Evolutionary conservation across 208 protist species (phyloP).

Genomic region (Porcisia hertigi): DNA sequence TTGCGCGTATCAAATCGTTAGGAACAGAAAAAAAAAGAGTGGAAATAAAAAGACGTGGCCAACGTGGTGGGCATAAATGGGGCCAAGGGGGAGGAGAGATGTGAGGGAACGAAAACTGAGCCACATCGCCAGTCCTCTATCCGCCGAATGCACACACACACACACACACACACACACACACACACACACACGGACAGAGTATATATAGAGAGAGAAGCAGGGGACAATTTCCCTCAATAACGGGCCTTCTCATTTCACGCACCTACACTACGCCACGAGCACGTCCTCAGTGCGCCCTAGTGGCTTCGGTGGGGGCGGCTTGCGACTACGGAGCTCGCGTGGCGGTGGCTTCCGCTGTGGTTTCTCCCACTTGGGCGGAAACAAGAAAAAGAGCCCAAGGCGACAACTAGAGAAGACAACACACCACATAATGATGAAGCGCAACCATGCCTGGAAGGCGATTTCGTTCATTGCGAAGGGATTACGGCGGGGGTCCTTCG

Average conservation of each 20-base stretch:
- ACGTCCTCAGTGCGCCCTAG: conserved; percentile 36
- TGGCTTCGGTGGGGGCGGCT: conserved; percentile 65
- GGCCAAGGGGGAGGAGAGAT: no score
- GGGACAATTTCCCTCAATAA: not conserved
- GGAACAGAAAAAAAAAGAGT: not conserved
- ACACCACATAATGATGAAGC: conserved; percentile 88
- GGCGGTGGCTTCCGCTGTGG: conserved; percentile 73
- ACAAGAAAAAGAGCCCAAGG: conserved; percentile 70
- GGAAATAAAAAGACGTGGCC: not conserved
- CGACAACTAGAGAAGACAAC: conserved; percentile 70
- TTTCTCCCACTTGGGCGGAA: conserved; percentile 83
- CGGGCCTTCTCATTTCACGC: not conserved
- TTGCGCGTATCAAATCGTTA: not conserved
- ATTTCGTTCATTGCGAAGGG: conserved; percentile 82
- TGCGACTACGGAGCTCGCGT: conserved; percentile 34
- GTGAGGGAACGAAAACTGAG: no score
- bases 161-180: conserved; percentile 5
- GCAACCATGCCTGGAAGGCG: conserved; percentile 85
- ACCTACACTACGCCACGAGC: conserved; percentile 30
- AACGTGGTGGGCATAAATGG: not conserved
- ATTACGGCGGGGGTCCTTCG: conserved; percentile 74
- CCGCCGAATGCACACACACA: not conserved
- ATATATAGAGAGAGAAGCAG: not conserved
- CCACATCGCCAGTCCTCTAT: not conserved
- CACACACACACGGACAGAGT: not conserved